phyloP scores from a whole-genome alignment of 108 stramenopile genomes.

The Nitzschia sp. region DNA sequence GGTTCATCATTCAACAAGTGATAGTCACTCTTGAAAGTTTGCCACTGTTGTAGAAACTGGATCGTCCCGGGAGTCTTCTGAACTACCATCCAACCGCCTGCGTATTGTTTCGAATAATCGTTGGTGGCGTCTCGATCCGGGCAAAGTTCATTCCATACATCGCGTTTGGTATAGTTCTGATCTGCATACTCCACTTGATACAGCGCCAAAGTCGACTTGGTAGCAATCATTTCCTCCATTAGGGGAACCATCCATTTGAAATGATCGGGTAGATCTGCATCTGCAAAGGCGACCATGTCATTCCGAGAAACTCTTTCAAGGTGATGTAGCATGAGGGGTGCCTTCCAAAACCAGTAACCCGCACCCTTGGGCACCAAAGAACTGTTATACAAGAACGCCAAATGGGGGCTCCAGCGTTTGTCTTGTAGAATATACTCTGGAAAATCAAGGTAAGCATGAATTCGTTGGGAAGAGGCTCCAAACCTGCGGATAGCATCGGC shows the following conservation, averaged over 20 bases:
- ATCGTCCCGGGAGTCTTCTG: conserved; percentile 1
- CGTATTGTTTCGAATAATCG: conserved; percentile 5
- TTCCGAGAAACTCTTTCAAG: not conserved
- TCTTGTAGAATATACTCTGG: conserved; percentile 12
- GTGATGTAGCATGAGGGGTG: conserved; percentile 7
- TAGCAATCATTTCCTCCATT: not conserved
- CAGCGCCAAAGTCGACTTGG: not conserved
- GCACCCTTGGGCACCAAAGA: not conserved
- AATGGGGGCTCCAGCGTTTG: conserved; percentile 11
- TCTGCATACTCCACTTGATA: conserved; percentile 2
- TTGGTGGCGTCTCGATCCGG: not conserved
- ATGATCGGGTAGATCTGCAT: not conserved
- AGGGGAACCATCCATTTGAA: conserved; percentile 1
- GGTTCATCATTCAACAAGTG: conserved; percentile 7
- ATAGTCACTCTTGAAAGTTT: not conserved
- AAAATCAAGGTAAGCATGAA: conserved; percentile 2
- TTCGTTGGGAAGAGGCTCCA: not conserved
- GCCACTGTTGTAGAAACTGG: conserved; percentile 1
- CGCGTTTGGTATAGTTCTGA: conserved; percentile 12
- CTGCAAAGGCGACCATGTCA: conserved; percentile 5
- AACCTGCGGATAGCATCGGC: not conserved
- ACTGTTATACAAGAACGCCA: conserved; percentile 5
- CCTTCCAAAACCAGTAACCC: conserved; percentile 22
- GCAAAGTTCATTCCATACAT: conserved; percentile 1
- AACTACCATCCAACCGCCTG: not conserved